Conservation (phyloP, 352 stramenopile genomes). For the Globisporangium echinulatum region DNA sequence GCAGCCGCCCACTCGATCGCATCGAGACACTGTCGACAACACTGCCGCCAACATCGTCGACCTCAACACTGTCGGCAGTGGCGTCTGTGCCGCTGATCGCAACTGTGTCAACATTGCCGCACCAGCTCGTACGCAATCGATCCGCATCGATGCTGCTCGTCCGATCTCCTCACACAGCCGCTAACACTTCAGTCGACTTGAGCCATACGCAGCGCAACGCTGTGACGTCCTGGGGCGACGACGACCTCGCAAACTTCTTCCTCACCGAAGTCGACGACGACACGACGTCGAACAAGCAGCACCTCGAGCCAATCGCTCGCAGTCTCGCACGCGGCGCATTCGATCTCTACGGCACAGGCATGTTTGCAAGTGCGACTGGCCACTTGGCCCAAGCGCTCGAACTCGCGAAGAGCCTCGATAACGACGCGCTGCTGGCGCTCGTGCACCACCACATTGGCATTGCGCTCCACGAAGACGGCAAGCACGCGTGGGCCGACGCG, state of each 20-base stretch:
- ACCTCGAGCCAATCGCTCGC: constrained; percentile 19
- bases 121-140: constrained; percentile 7
- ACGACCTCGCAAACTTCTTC: constrained; percentile 59
- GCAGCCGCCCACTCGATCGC: constrained; percentile 26
- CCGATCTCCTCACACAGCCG: neutral
- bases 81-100: neutral
- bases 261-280: constrained; percentile 65
- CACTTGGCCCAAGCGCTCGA: constrained; percentile 35
- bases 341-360: constrained; percentile 40
- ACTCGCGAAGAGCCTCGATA: constrained; percentile 14
- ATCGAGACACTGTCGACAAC: constrained; percentile 27
- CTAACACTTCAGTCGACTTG: neutral
- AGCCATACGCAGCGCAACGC: neutral
- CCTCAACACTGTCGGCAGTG: neutral
- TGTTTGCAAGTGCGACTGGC: constrained; percentile 24
- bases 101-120: neutral
- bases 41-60: constrained; percentile 12
- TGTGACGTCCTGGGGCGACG: constrained; percentile 19
- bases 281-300: constrained; percentile 14
- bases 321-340: constrained; percentile 39
- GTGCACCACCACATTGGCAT: constrained; percentile 66
- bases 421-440: constrained; percentile 28
- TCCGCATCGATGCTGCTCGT: constrained; percentile 3
- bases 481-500: constrained; percentile 24
- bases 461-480: constrained; percentile 54